Percentiles rank a stretch among this genome's conserved stretches.
These are phyloP conservation scores for Colletotrichum cuscutae DNA, from an alignment of 2,329 filamentous ascomycete species.

Conservation along the genomic window DNA sequence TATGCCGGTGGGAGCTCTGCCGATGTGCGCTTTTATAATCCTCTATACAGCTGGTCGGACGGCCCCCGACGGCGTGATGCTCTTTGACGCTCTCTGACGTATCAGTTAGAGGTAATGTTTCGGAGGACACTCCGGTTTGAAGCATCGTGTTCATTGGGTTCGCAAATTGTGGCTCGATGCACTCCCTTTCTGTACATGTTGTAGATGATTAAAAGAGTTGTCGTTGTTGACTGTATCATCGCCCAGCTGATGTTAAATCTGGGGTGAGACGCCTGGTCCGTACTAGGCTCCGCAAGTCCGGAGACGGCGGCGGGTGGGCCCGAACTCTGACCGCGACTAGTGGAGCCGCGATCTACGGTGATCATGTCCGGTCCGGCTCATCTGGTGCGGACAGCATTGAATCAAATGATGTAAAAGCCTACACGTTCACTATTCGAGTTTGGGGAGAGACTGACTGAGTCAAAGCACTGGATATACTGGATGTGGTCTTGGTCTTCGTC, in stretches of 20 bases:
- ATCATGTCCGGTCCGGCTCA: neutral
- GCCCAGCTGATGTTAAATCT: neutral
- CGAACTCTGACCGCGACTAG: neutral
- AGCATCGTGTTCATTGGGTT: neutral
- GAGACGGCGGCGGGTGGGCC: neutral
- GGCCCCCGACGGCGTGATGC: neutral
- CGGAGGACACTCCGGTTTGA: neutral
- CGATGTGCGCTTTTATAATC: neutral
- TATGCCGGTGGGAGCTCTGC: neutral
- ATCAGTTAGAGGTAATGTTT: neutral
- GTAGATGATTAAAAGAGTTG: neutral
- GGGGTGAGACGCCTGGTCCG: too few relatives aligned
- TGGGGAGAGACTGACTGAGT: neutral
- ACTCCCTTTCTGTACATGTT: neutral
- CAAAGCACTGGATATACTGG: neutral
- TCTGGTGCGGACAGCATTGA: neutral
- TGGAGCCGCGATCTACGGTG: neutral
- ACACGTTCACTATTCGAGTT: neutral
- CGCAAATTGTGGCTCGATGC: neutral
- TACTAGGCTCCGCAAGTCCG: neutral
- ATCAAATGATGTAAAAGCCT: neutral
- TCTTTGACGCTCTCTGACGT: neutral
- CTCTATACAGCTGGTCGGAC: constrained; percentile 36
- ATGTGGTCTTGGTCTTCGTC: neutral
- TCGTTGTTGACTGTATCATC: neutral